Evolutionary conservation across 495 filamentous ascomycete species (phyloP), one percentile per base, ranked within the genome.

Genomic region (Hypoxylon trugodes): DNA sequence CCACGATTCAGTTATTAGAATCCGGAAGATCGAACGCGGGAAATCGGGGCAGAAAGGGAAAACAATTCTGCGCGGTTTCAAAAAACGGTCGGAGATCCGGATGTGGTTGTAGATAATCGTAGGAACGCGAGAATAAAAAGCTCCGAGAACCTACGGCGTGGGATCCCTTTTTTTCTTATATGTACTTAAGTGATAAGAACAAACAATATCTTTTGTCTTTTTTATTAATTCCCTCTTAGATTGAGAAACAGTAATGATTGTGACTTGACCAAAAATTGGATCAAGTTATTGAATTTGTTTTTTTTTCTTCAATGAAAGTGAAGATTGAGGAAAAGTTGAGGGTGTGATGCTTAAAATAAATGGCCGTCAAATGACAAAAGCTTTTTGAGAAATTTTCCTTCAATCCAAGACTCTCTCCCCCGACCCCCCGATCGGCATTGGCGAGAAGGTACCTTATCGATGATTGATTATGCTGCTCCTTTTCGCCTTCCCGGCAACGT

Each of bases 51-150:
- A 30, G 16, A 45, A 41, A 41, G 15, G 18, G 10, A 45, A 38
- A 48, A 46, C 35, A 26, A 13, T 15, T 50, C 21, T 43, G 42
- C 32, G 51, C 24, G 19, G 33, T 22, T 58, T 48, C 28, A 21
- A 25, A 48, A 46, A 45, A 28, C 60, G 53, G 21, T 60, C 69
- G 61, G 69, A 64, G 42, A 58, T 66, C 61, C 58, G 66, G 59
- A 49, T 58, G 36, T 37, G 50, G 56, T 55, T 59, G 41, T 19
- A 19, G 36, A 46, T 46, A 18, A 50, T 30, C 58, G 59, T 47
- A 51, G 15, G 33, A 56, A 43, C 26, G 53, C 9, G 25, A 41
- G 15, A 15, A 43, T 19, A 60, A 61, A 36, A 37, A 66, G 38
- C 22, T 45, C 50, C 49, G 53, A 53, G 43, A 54, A 47, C 25